phyloP scores from a whole-genome alignment of 139 green algal genomes.

The Ostreobium quekettii region DNA sequence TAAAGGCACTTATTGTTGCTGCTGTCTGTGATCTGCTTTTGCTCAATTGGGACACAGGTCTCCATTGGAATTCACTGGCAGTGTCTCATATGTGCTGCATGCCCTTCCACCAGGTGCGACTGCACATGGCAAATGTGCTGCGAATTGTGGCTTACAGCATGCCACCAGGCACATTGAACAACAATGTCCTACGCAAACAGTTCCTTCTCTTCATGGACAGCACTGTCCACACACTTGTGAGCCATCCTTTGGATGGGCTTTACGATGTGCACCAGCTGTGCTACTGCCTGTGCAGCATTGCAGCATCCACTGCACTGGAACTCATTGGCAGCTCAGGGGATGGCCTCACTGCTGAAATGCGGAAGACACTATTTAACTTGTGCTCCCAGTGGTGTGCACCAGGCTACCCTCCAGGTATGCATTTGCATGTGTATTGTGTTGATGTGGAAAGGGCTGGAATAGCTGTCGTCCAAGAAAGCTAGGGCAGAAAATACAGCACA shows the following conservation, averaged over 20 bases:
- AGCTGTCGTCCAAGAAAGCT: too few relatives aligned
- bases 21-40: too few relatives aligned
- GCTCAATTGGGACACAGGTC: too few relatives aligned
- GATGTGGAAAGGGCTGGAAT: too few relatives aligned
- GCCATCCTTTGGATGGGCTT: neutral
- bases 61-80: too few relatives aligned
- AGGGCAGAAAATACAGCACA: too few relatives aligned
- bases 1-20: too few relatives aligned
- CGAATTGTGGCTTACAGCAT: constrained; percentile 16
- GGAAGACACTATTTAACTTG: constrained; percentile 1
- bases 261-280: constrained; percentile 14
- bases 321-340: neutral
- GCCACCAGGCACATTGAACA: constrained; percentile 4
- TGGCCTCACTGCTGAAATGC: constrained; percentile 9
- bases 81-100: too few relatives aligned
- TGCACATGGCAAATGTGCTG: constrained; percentile 12
- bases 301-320: constrained; percentile 6
- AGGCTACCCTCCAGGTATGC: neutral
- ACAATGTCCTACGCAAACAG: neutral
- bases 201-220: constrained; percentile 1
- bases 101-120: constrained; percentile 5
- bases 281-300: constrained; percentile 15
- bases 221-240: neutral
- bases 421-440: too few relatives aligned
- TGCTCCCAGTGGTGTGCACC: constrained; percentile 6